phyloP scores from a whole-genome alignment of 495 filamentous ascomycete species.

The Neurospora tetraspora region DNA sequence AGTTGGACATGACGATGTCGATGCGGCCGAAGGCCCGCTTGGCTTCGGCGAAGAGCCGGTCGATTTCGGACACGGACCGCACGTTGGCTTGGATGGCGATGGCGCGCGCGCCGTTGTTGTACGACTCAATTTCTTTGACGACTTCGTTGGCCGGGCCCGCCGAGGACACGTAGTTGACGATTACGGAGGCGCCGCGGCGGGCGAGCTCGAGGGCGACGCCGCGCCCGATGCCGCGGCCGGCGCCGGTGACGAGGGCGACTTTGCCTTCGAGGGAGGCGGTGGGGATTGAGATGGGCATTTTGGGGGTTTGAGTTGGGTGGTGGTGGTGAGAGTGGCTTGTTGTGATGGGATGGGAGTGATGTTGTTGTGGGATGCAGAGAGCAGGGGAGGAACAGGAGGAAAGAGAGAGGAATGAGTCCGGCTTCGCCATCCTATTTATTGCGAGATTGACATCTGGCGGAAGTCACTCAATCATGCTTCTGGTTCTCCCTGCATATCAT shows the following conservation, averaged over 20 bases:
- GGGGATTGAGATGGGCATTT: constrained; percentile 24
- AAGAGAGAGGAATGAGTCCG: not conserved
- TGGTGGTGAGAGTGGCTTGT: not conserved
- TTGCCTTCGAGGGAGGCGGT: constrained; percentile 47
- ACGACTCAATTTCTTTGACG: constrained; percentile 35
- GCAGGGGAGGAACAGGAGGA: not conserved
- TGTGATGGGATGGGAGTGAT: not conserved
- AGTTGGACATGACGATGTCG: constrained; percentile 68
- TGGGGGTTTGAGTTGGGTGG: not conserved
- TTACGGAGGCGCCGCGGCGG: constrained; percentile 57
- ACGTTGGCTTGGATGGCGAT: constrained; percentile 70
- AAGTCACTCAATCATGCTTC: not conserved
- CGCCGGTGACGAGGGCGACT: constrained; percentile 66
- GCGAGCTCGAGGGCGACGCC: constrained; percentile 71
- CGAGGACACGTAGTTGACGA: constrained; percentile 68
- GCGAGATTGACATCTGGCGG: not conserved
- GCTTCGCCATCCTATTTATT: not conserved
- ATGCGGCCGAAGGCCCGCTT: constrained; percentile 57
- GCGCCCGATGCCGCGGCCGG: constrained; percentile 62
- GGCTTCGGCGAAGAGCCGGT: constrained; percentile 49
- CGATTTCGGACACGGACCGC: constrained; percentile 53
- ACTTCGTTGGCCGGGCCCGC: constrained; percentile 52
- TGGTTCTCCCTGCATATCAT: not conserved
- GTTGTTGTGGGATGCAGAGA: not conserved
- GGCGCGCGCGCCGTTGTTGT: constrained; percentile 44